These are phyloP conservation scores for Fusarium denticulatum DNA, from an alignment of 2,329 filamentous ascomycete species.

Conservation along the genomic window DNA sequence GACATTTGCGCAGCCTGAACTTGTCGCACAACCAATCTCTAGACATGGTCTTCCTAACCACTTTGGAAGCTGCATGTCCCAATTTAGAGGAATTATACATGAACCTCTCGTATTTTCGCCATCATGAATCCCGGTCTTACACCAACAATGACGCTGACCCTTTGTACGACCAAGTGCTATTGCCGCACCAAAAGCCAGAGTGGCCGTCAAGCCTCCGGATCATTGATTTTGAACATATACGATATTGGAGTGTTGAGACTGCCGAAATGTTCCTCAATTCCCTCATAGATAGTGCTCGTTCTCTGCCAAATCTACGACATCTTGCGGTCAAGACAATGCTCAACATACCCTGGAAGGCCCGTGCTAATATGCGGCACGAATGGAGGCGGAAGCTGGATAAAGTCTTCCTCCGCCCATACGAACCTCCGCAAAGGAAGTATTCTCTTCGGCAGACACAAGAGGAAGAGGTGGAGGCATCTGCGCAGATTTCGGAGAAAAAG, in stretches of 20 bases:
- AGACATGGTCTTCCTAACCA: constrained; percentile 76
- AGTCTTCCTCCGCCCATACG: constrained; percentile 67
- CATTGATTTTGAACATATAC: constrained; percentile 80
- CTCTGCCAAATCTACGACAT: constrained; percentile 73
- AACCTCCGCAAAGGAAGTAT: constrained; percentile 50
- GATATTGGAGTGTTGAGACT: constrained; percentile 75
- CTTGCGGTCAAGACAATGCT: constrained; percentile 81
- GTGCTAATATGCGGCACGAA: constrained; percentile 79
- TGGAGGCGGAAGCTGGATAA: constrained; percentile 78
- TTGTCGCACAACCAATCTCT: constrained; percentile 84
- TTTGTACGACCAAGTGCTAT: constrained; percentile 75
- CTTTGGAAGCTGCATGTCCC: constrained; percentile 74
- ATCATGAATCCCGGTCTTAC: constrained; percentile 63
- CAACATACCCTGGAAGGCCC: constrained; percentile 82
- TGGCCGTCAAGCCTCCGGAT: constrained; percentile 80
- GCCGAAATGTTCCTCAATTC: constrained; percentile 84
- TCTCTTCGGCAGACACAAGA: constrained; percentile 35
- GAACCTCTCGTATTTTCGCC: constrained; percentile 81
- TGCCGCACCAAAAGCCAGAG: constrained; percentile 70
- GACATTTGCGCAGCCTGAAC: constrained; percentile 71
- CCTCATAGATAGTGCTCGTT: constrained; percentile 74
- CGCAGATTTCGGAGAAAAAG: constrained; percentile 20
- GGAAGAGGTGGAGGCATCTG: background rate
- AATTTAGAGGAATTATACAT: constrained; percentile 75
- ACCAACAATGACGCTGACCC: constrained; percentile 75